A percentile compares a stretch with the other conserved stretches of the same genome.
phyloP scores from a whole-genome alignment of 2,329 filamentous ascomycete species.

The Tolypocladium album region DNA sequence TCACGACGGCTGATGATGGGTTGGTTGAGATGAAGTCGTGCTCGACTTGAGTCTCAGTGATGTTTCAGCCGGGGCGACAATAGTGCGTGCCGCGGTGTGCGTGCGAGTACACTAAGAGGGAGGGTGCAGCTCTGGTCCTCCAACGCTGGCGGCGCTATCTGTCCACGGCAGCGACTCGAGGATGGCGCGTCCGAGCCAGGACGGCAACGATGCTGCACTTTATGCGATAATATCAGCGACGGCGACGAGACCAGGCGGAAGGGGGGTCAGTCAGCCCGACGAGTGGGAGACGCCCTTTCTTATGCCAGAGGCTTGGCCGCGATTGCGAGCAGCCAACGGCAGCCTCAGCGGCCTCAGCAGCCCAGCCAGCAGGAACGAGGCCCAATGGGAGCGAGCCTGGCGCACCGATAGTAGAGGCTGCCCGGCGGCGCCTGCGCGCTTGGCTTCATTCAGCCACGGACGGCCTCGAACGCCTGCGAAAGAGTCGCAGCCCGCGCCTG shows the following conservation, averaged over 20 bases:
- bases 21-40: background rate
- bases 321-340: background rate
- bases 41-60: background rate
- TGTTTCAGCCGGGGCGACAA: background rate
- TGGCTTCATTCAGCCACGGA: background rate
- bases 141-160: background rate
- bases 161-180: background rate
- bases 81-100: background rate
- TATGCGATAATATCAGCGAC: no score
- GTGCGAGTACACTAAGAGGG: background rate
- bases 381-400: background rate
- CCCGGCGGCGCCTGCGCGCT: background rate
- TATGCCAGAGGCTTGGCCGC: background rate
- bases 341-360: background rate
- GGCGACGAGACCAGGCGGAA: background rate
- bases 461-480: background rate
- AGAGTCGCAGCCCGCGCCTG: background rate
- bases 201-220: background rate
- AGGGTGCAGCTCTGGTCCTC: background rate
- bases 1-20: background rate
- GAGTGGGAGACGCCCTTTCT: background rate
- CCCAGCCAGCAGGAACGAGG: background rate
- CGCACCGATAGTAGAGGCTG: background rate
- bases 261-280: background rate
- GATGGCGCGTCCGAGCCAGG: background rate